These are phyloP conservation scores for Trichopus zeylanicus DNA, from an alignment of 116 monocot genomes.

Conservation along the genomic window DNA sequence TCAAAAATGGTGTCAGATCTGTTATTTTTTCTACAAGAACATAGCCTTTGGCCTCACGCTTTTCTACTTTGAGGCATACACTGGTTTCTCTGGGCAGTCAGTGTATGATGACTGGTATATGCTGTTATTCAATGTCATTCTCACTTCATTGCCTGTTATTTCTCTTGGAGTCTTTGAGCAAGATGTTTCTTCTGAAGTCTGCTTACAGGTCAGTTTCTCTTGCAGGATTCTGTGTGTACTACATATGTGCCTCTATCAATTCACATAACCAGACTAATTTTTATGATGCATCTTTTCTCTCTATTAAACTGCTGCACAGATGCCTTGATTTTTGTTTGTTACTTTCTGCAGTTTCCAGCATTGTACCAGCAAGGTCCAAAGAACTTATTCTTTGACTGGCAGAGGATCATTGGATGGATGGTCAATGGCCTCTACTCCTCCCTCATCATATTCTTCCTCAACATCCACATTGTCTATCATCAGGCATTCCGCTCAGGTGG, in stretches of 20 bases:
- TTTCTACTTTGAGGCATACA: slow-evolving; percentile 78
- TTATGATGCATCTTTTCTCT: too few relatives aligned
- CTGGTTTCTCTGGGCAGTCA: slow-evolving; percentile 71
- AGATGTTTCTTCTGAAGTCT: slow-evolving; percentile 70
- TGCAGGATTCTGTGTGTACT: background rate
- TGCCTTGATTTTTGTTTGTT: background rate
- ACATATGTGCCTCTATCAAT: too few relatives aligned
- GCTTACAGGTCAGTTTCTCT: slow-evolving; percentile 43
- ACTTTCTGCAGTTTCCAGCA: slow-evolving; percentile 54
- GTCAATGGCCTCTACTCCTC: slow-evolving; percentile 57
- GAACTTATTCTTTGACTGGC: slow-evolving; percentile 76
- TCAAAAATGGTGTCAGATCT: slow-evolving; percentile 31
- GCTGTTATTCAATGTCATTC: slow-evolving; percentile 67
- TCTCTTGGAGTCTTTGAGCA: slow-evolving; percentile 72
- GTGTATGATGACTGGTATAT: slow-evolving; percentile 87
- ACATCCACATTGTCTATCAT: slow-evolving; percentile 38
- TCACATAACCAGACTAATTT: too few relatives aligned
- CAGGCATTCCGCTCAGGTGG: slow-evolving; percentile 47
- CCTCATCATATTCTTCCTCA: slow-evolving; percentile 48
- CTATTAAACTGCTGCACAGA: background rate
- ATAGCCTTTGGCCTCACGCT: slow-evolving; percentile 73
- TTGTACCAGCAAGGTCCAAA: slow-evolving; percentile 74
- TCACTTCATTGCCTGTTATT: slow-evolving; percentile 67
- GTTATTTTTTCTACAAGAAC: slow-evolving; percentile 87
- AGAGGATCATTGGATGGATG: slow-evolving; percentile 68